Evolutionary conservation across 2,329 filamentous ascomycete genomes (phyloP), one percentile per base, ranked within the genome.

Genomic region (Aureobasidium leucospermi): DNA sequence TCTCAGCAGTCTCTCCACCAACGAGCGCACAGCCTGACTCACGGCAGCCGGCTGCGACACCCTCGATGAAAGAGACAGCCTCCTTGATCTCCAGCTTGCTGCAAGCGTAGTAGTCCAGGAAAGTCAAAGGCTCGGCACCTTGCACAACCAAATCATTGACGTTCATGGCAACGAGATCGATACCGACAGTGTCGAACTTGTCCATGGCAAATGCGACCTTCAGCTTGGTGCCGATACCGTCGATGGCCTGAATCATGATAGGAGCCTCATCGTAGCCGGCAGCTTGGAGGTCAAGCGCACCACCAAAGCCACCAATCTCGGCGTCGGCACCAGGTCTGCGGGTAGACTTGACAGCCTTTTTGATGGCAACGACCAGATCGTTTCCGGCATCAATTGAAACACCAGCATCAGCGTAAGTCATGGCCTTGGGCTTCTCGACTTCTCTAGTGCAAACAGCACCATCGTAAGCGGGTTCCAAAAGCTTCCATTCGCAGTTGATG

Each of bases 121-220:
- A 97, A 80, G 94, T 94, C 64, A 97, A 81, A 2, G 94, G 92
- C 66, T 94, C 90, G 11, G 94, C 94, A 58, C 94, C 94, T 77
- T 97, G 92, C 8, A 97, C 94, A 55, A 99, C 87, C 0, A 99
- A 81, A 70, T 99, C 94, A 74, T 99, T 99, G 71, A 97, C 94
- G 73, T 96, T 97, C 93, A 97, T 97, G 65, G 94, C 94, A 4
- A 99, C 94, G 38, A 99, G 83, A 71, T 99, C 94, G 67, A 99
- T 91, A 62, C 94, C 94, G 10, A 99, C 93, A 3, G 92, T 96
- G 73, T 93, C 86, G 75, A 96, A 94, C 76, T 95, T 90, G 67
- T 85, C 82, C 78, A 95, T 89, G 11, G 85, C 84, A 71, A 96
- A 93, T 0, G 94, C 94, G 68, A 99, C 90, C 81, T 95, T 95